A percentile compares a stretch with the other conserved stretches of the same genome.
These are phyloP conservation scores for Scytalidium sp. DNA, from an alignment of 2,329 filamentous ascomycete genomes.

Conservation along the genomic window DNA sequence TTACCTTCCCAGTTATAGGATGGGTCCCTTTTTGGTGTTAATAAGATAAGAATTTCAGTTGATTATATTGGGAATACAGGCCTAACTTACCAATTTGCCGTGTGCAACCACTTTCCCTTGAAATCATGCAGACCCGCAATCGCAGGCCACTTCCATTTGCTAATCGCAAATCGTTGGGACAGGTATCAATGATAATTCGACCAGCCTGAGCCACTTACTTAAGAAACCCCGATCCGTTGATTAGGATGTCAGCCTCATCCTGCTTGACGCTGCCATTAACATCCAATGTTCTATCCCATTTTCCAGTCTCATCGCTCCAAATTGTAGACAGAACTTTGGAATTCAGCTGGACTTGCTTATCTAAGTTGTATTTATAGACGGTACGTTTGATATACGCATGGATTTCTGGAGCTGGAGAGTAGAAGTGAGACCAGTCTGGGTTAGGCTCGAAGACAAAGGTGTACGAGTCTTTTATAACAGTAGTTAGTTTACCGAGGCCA, in stretches of 20 bases:
- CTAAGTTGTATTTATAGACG: conserved; percentile 49
- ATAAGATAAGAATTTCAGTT: not conserved
- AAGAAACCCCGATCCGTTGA: conserved; percentile 5
- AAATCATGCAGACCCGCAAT: conserved; percentile 43
- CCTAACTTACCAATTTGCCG: conserved; percentile 30
- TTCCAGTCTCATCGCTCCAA: conserved; percentile 48
- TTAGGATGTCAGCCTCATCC: conserved; percentile 9
- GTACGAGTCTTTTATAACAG: conserved; percentile 57
- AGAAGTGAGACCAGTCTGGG: conserved; percentile 51
- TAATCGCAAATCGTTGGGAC: conserved; percentile 56
- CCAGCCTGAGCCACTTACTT: too few relatives aligned
- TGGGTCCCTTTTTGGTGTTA: conserved; percentile 16
- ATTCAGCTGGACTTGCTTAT: conserved; percentile 54
- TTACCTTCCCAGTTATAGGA: conserved; percentile 22
- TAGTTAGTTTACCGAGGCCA: conserved; percentile 57
- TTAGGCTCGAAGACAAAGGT: conserved; percentile 58
- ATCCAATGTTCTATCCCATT: conserved; percentile 48
- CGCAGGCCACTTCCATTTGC: conserved; percentile 42
- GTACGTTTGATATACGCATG: conserved; percentile 47
- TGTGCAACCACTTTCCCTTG: conserved; percentile 39
- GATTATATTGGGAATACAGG: not conserved
- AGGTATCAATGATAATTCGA: not conserved
- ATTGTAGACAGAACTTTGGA: conserved; percentile 44
- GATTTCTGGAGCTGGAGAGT: conserved; percentile 56
- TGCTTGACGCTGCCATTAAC: conserved; percentile 22